phyloP scores from a whole-genome alignment of 441 rosid species.

The Corymbia calophylla region DNA sequence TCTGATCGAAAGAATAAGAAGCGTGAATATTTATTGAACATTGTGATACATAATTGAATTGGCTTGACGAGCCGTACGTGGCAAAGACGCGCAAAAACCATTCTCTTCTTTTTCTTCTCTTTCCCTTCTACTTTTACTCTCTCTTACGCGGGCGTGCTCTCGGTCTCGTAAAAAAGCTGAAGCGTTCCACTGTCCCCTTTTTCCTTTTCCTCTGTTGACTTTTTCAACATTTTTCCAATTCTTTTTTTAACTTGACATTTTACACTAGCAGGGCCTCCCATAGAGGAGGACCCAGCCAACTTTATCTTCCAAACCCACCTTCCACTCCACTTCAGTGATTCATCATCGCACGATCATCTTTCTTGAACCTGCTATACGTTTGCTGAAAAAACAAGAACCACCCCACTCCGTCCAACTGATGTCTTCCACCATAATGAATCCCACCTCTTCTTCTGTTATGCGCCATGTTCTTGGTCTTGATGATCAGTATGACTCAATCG shows the following conservation, averaged over 20 bases:
- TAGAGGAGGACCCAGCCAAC: neutral
- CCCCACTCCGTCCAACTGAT: neutral
- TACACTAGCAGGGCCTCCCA: neutral
- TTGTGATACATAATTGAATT: no score
- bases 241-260: neutral
- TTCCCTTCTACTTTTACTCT: no score
- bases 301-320: neutral
- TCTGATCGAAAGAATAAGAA: no score
- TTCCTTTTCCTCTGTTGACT: neutral
- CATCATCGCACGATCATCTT: neutral
- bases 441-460: neutral
- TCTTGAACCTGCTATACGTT: neutral
- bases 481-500: neutral
- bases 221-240: no score
- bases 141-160: neutral
- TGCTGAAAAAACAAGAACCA: neutral
- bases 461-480: neutral
- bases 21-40: no score
- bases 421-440: neutral
- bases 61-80: no score
- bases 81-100: no score
- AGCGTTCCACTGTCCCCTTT: fast-evolving
- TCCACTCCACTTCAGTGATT: neutral
- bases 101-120: no score
- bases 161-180: neutral